Percentiles rank a stretch among this genome's conserved stretches.
Evolutionary conservation across 805 yeast species (phyloP).

Genomic region (Cyberlindnera mrakii): DNA sequence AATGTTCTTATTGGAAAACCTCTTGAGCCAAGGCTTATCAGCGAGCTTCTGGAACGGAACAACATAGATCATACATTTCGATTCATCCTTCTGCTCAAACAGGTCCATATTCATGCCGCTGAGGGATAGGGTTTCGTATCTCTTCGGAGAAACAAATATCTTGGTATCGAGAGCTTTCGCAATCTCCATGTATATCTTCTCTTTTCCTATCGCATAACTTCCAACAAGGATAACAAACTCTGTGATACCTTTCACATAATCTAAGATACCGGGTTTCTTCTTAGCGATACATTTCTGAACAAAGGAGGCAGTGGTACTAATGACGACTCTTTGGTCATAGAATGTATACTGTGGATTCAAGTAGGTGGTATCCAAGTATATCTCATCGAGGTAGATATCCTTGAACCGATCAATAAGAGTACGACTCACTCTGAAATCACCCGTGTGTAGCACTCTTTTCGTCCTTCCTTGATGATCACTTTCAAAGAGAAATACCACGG

Average conservation of each 20-base stretch:
- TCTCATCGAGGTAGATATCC: conserved; percentile 39
- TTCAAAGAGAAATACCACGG: conserved; percentile 72
- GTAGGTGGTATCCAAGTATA: conserved; percentile 90
- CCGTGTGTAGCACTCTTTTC: conserved; percentile 66
- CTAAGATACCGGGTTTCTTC: conserved; percentile 28
- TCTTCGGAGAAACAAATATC: conserved; percentile 42
- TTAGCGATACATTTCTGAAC: conserved; percentile 22
- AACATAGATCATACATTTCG: conserved; percentile 51
- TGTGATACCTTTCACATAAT: conserved; percentile 25
- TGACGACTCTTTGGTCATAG: conserved; percentile 70
- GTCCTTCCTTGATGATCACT: conserved; percentile 4
- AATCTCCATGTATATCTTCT: conserved; percentile 65
- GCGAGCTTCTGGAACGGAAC: conserved; percentile 59
- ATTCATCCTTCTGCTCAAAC: conserved; percentile 8
- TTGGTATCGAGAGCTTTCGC: conserved; percentile 48
- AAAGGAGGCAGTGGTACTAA: conserved; percentile 52
- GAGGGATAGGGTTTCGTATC: conserved; percentile 9
- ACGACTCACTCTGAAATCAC: conserved; percentile 78
- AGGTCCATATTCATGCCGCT: conserved; percentile 10
- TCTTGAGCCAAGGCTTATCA: conserved; percentile 26
- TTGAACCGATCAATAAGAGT: conserved; percentile 27
- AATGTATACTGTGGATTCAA: conserved; percentile 67
- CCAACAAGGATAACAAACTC: conserved; percentile 62
- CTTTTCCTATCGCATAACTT: conserved; percentile 90
- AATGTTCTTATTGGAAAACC: conserved; percentile 26